Evolutionary conservation across 768 basidiomycete genomes (phyloP).

Genomic region (Dioszegia hungarica): DNA sequence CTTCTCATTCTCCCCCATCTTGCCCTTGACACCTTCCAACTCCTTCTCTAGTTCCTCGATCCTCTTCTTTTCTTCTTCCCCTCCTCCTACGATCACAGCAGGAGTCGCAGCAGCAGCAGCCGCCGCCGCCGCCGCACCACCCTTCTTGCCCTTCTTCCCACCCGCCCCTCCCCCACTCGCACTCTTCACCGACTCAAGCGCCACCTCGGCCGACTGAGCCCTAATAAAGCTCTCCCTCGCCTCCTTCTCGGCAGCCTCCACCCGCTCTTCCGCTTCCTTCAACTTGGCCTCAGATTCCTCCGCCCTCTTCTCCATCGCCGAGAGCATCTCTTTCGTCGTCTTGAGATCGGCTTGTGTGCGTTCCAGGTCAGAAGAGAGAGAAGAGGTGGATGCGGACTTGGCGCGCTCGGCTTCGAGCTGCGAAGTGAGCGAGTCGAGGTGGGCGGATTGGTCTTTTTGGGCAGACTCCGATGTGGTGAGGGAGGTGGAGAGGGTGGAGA

Average conservation of each 20-base stretch:
- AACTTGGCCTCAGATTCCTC: constrained; percentile 5
- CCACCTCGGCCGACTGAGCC: constrained; percentile 8
- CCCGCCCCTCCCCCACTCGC: neutral
- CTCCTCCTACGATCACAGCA: no score
- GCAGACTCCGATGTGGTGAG: constrained; percentile 18
- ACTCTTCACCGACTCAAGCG: neutral
- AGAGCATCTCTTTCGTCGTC: neutral
- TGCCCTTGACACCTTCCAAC: constrained; percentile 58
- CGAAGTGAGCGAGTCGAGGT: neutral
- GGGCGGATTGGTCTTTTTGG: neutral
- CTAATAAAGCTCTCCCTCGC: constrained; percentile 13
- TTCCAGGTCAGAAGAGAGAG: neutral
- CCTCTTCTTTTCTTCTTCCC: constrained; percentile 16
- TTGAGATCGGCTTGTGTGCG: neutral
- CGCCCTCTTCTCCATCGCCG: neutral
- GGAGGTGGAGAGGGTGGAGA: constrained; percentile 28
- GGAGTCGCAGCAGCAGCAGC: no score
- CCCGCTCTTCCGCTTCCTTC: constrained; percentile 12
- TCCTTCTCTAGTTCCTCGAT: constrained; percentile 43
- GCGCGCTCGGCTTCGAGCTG: constrained; percentile 8
- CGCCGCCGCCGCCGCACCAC: constrained; percentile 3
- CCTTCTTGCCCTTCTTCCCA: constrained; percentile 19
- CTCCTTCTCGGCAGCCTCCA: constrained; percentile 21
- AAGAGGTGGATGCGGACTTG: neutral
- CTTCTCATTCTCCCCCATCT: constrained; percentile 78